phyloP scores from a whole-genome alignment of 1,139 yeast species.

The Suhomyces ambrosiae region DNA sequence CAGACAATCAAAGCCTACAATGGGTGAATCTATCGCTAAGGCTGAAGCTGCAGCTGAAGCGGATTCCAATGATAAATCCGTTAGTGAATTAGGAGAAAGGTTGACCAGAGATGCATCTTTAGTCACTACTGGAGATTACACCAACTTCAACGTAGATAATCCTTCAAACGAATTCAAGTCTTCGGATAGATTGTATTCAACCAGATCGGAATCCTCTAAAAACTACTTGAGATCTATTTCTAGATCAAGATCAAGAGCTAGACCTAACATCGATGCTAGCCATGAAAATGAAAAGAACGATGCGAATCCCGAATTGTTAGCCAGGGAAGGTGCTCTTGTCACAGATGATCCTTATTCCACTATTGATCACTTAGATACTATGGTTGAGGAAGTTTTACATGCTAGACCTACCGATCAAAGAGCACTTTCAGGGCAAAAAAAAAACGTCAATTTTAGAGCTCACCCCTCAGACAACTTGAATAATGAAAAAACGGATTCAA shows the following conservation, averaged over 20 bases:
- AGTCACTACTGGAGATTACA: slow-evolving; percentile 53
- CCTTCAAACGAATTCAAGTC: slow-evolving; percentile 26
- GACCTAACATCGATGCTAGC: slow-evolving; percentile 31
- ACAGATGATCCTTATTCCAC: slow-evolving; percentile 49
- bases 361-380: slow-evolving; percentile 42
- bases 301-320: slow-evolving; percentile 42
- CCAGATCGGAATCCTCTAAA: slow-evolving; percentile 41
- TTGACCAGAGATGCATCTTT: slow-evolving; percentile 44
- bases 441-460: slow-evolving; percentile 7
- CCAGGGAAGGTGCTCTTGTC: slow-evolving; percentile 49
- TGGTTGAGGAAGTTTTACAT: slow-evolving; percentile 44
- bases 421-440: slow-evolving; percentile 6
- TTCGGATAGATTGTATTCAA: slow-evolving; percentile 28
- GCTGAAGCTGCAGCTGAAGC: slow-evolving; percentile 34
- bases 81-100: slow-evolving; percentile 19
- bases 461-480: slow-evolving; percentile 1
- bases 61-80: slow-evolving; percentile 12
- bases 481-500: background rate
- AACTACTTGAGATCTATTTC: slow-evolving; percentile 62
- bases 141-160: slow-evolving; percentile 48
- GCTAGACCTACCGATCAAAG: slow-evolving; percentile 11
- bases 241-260: slow-evolving; percentile 62
- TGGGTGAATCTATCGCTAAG: slow-evolving; percentile 54
- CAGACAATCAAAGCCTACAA: slow-evolving; percentile 49
- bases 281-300: slow-evolving; percentile 42